phyloP scores from a whole-genome alignment of 257 asterid genomes.

The Craterostigma plantagineum region DNA sequence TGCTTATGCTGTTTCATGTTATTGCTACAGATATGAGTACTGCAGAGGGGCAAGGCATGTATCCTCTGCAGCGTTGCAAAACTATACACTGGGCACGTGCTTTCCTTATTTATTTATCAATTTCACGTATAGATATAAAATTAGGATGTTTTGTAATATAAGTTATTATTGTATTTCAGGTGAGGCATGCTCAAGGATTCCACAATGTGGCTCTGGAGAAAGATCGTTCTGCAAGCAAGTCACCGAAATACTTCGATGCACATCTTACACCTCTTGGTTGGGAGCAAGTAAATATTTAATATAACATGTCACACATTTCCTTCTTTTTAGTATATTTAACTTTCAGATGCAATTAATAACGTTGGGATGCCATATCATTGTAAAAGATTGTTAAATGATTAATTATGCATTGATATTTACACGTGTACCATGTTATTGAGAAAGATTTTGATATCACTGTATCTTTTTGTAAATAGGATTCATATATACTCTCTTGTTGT shows the following conservation, averaged over 20 bases:
- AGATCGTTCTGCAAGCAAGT: conserved; percentile 61
- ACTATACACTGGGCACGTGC: conserved; percentile 72
- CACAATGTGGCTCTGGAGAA: conserved; percentile 94
- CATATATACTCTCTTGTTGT: conserved; percentile 5
- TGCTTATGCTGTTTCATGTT: no score
- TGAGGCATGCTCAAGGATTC: conserved; percentile 94
- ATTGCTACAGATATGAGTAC: conserved; percentile 28
- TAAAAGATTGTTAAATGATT: no score
- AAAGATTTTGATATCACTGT: no score
- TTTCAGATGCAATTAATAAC: no score
- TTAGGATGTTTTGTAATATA: not conserved
- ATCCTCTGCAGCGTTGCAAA: conserved; percentile 73
- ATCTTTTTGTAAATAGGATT: not conserved
- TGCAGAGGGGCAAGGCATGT: conserved; percentile 44
- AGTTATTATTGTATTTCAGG: conserved; percentile 21
- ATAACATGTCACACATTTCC: conserved; percentile 2
- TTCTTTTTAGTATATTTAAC: not conserved
- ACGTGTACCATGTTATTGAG: no score
- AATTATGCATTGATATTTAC: no score
- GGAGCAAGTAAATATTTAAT: conserved; percentile 50
- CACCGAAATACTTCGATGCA: conserved; percentile 77
- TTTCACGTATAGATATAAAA: not conserved
- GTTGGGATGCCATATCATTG: no score
- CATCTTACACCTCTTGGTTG: conserved; percentile 89
- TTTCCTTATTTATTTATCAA: conserved; percentile 5